Base-by-base conservation (phyloP, 305 asterid species). In the Solanum hybrid region DNA sequence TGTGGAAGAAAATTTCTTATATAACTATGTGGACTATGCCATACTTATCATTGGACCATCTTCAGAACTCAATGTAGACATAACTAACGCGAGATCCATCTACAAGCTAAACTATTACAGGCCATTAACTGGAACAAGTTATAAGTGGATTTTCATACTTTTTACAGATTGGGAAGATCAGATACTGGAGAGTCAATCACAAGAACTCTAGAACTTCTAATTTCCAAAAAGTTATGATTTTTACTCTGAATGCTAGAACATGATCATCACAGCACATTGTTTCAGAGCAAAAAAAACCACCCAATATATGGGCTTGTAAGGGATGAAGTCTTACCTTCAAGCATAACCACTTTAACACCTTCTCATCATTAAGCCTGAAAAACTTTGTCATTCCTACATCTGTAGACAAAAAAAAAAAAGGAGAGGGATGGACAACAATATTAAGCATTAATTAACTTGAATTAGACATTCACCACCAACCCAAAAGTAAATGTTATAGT, bases 331-430 rank as follows among this genome's bases (percentile, higher is more conserved):
- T 85, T n/a, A 96, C 99, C 99, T 97, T 97, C 89, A 90, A 94
- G 93, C 93, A 91, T 89, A 97, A 89, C 99, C 99, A 96, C 87
- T 91, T 94, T 88, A 94, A 92, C 82, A 96, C 99, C 95, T 95
- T 97, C 73, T 90, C 88, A 92, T 97, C 98, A 85, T 95, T 95
- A 90, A 97, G 99, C 96, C 99, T 95, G 92, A 93, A 94, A 91
- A 95, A 97, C 94, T 93, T 94, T 89, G 93, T 94, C 9, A 93
- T 92, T 89, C 99, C 99, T 85, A 95, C 91, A 89, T 95, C 99
- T 97, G 97, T 82, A 72, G 88, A 91, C 45, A 85, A 77, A 87
- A 88, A 77, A 77, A 88, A 89, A 77, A 89, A 15, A 15, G 40
- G 64, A 84, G 81, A 89, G 51, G 27, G 26, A 90, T 1, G 32